Evolutionary conservation across 208 protist genomes (phyloP).

Genomic region (Crithidia brevicula): DNA sequence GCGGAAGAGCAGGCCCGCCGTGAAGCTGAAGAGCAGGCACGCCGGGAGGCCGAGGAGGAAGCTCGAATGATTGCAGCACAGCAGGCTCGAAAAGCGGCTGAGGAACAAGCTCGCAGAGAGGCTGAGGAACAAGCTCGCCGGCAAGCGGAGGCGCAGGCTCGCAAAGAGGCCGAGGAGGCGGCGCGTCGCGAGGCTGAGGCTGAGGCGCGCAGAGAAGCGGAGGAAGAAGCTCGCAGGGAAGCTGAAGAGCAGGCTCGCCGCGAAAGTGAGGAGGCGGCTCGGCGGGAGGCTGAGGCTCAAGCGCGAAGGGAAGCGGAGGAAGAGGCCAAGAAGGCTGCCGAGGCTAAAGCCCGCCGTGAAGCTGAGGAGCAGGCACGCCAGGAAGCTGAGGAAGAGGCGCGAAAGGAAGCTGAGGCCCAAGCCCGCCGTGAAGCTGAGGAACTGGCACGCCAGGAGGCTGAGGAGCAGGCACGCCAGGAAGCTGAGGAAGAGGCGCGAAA

Average conservation of each 20-base stretch:
- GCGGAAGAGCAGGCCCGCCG: conserved; percentile 25
- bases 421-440: conserved; percentile 54
- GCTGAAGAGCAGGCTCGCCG: conserved; percentile 32
- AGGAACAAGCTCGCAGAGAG: conserved; percentile 8
- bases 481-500: conserved; percentile 85
- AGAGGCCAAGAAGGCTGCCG: conserved; percentile 16
- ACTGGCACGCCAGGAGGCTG: conserved; percentile 38
- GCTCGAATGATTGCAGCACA: background rate
- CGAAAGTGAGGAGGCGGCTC: conserved; percentile 53
- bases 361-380: conserved; percentile 26
- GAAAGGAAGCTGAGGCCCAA: conserved; percentile 45
- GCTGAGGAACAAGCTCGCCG: conserved; percentile 10
- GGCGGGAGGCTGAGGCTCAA: conserved; percentile 72
- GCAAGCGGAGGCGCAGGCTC: background rate
- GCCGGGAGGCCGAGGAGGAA: conserved; percentile 4
- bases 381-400: conserved; percentile 59
- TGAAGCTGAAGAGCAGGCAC: conserved; percentile 18
- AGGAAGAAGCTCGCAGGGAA: conserved; percentile 14
- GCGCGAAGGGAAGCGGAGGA: conserved; percentile 34
- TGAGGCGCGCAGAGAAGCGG: conserved; percentile 14
- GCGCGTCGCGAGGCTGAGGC: conserved; percentile 24
- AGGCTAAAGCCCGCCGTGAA: conserved; percentile 30
- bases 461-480: conserved; percentile 34
- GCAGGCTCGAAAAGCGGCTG: background rate
- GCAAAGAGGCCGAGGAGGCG: conserved; percentile 4